phyloP scores from a whole-genome alignment of 2,329 filamentous ascomycete species.

The Diaporthe aspalathi region DNA sequence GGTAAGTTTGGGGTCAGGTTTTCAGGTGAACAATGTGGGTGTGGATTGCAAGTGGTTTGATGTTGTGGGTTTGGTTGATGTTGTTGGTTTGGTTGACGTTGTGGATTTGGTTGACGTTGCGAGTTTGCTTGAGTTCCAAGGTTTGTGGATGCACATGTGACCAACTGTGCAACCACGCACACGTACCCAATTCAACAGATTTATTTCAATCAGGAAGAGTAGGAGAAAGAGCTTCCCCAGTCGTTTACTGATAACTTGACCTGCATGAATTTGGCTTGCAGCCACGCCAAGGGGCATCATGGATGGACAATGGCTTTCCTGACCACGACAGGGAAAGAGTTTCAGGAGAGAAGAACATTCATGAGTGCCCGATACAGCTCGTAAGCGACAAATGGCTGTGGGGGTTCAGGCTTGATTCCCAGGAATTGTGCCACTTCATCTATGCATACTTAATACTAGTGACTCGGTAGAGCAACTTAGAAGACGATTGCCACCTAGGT shows the following conservation, averaged over 20 bases:
- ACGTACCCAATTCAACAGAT: not conserved
- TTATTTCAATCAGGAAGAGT: not conserved
- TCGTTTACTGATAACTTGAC: not conserved
- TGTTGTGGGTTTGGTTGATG: too few species aligned
- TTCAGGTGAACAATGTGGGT: not conserved
- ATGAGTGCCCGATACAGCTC: not conserved
- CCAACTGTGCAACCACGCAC: not conserved
- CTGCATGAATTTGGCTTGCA: not conserved
- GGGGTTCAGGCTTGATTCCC: too few species aligned
- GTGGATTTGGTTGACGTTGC: too few species aligned
- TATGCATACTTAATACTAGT: too few species aligned
- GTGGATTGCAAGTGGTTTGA: too few species aligned
- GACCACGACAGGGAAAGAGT: not conserved
- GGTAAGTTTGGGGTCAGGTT: not conserved
- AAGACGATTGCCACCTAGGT: too few species aligned
- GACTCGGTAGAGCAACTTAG: too few species aligned
- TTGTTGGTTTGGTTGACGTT: too few species aligned
- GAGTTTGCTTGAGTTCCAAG: too few species aligned
- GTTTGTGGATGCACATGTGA: too few species aligned
- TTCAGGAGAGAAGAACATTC: not conserved
- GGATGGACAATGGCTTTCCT: not conserved
- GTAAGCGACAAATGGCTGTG: not conserved
- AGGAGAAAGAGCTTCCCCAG: not conserved
- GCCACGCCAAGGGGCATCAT: not conserved
- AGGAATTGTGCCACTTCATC: too few species aligned